phyloP scores from a whole-genome alignment of 257 asterid species.

The Vinca minor region DNA sequence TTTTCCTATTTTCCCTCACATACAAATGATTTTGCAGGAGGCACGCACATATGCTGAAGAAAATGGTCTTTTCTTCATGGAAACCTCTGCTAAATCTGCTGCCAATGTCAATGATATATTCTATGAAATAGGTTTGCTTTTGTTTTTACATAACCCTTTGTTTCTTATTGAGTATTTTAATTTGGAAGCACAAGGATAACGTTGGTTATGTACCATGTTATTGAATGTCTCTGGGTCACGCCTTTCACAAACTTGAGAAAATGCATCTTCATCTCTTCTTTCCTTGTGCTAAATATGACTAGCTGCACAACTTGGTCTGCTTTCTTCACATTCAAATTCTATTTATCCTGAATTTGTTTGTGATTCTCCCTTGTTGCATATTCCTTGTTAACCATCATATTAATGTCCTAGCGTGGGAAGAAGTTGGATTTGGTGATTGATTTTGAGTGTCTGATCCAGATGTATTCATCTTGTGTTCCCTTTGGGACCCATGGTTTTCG shows the following conservation, averaged over 20 bases:
- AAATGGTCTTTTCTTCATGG: slow-evolving; percentile 31
- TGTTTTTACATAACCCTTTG: background rate
- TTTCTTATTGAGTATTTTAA: background rate
- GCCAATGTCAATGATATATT: slow-evolving; percentile 31
- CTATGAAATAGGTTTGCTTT: slow-evolving; percentile 28
- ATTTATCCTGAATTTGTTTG: background rate
- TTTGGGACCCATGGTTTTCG: background rate
- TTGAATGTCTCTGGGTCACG: background rate
- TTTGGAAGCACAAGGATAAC: background rate
- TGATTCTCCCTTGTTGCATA: background rate
- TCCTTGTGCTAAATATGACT: background rate
- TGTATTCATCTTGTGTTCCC: background rate
- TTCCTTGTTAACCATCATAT: too few relatives aligned
- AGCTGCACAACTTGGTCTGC: background rate
- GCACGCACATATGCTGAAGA: slow-evolving; percentile 31
- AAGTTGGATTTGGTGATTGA: background rate
- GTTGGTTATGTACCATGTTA: background rate
- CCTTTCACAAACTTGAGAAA: background rate
- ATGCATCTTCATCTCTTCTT: background rate
- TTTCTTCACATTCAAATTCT: background rate
- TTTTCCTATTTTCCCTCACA: slow-evolving; percentile 1
- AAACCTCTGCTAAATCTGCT: slow-evolving; percentile 41
- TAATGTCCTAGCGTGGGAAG: too few relatives aligned
- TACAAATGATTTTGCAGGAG: slow-evolving; percentile 19
- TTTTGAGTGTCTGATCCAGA: background rate